Percentiles rank a stretch among this genome's conserved stretches.
These are phyloP conservation scores for Drosera capensis DNA, from an alignment of 148 eudicot species.

Conservation along the genomic window DNA sequence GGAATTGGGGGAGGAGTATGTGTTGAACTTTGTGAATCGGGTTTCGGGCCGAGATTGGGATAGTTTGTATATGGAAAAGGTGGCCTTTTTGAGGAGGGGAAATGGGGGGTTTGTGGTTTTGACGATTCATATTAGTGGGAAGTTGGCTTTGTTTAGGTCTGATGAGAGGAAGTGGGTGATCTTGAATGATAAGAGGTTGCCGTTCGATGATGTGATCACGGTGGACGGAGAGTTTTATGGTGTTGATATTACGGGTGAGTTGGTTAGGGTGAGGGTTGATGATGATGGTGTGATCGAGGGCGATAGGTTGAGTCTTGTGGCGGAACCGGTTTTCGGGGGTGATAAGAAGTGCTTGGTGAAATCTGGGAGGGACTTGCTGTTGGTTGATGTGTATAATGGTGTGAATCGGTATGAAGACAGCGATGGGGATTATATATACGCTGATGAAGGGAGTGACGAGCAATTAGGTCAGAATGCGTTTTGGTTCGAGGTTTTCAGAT, in stretches of 20 bases:
- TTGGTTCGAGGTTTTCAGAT: slow-evolving; percentile 52
- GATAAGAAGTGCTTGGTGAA: slow-evolving; percentile 60
- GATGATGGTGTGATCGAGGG: no score
- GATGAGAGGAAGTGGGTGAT: slow-evolving; percentile 40
- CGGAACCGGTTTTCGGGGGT: slow-evolving; percentile 46
- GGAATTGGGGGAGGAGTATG: slow-evolving; percentile 50
- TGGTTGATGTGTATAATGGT: slow-evolving; percentile 62
- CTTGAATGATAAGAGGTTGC: slow-evolving; percentile 27
- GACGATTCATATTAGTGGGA: slow-evolving; percentile 62
- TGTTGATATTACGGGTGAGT: slow-evolving; percentile 45
- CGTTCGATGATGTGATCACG: slow-evolving; percentile 58
- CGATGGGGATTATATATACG: slow-evolving; percentile 19
- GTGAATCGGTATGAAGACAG: slow-evolving; percentile 30
- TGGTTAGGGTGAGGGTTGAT: slow-evolving; percentile 24
- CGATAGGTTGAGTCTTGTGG: slow-evolving; percentile 20
- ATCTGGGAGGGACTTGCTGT: slow-evolving; percentile 33
- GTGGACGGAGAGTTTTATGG: slow-evolving; percentile 46
- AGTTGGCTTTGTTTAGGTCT: slow-evolving; percentile 38
- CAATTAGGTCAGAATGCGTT: slow-evolving; percentile 30
- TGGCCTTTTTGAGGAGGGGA: slow-evolving; percentile 20
- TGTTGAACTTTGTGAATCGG: slow-evolving; percentile 31
- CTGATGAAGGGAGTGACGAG: slow-evolving; percentile 30
- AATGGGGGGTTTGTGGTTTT: slow-evolving; percentile 29
- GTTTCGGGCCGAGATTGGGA: slow-evolving; percentile 30
- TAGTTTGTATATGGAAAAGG: slow-evolving; percentile 46